Percentiles rank a stretch among this genome's conserved stretches.
Evolutionary conservation across 2,329 filamentous ascomycete genomes (phyloP).

Genomic region (Xylaria sp.): DNA sequence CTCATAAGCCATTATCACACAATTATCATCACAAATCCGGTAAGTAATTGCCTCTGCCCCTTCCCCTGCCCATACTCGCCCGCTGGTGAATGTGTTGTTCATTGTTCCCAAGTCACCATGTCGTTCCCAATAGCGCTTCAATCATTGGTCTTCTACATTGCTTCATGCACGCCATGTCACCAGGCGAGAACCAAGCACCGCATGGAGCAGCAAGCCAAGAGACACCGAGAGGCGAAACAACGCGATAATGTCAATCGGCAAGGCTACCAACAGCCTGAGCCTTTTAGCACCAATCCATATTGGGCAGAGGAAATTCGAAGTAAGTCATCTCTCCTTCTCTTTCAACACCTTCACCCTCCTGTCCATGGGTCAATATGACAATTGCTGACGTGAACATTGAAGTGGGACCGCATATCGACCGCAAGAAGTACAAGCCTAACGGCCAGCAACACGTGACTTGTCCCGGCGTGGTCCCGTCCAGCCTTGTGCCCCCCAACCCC

Average conservation of each 20-base stretch:
- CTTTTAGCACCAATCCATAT: conserved; percentile 87
- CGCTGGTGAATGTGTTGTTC: neutral
- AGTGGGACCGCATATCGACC: conserved; percentile 71
- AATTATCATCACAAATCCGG: neutral
- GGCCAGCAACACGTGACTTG: conserved; percentile 70
- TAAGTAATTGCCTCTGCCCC: neutral
- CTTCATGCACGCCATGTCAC: conserved; percentile 82
- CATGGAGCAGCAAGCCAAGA: conserved; percentile 75
- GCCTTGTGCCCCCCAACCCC: neutral
- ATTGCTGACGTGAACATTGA: conserved; percentile 14
- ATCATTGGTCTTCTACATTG: conserved; percentile 80
- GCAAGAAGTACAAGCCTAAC: conserved; percentile 70
- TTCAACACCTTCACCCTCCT: neutral
- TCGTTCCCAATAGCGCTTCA: conserved; percentile 71
- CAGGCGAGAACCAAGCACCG: conserved; percentile 75
- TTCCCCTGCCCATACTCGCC: neutral
- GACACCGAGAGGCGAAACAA: conserved; percentile 69
- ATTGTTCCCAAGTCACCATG: conserved; percentile 49
- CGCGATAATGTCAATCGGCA: conserved; percentile 76
- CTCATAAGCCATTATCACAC: conserved; percentile 5
- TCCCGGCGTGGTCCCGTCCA: conserved; percentile 55
- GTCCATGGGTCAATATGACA: neutral
- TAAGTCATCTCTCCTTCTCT: conserved; percentile 5
- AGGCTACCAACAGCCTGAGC: conserved; percentile 80
- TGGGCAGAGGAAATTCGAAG: conserved; percentile 86